Evolutionary conservation across 768 basidiomycete species (phyloP).

Genomic region (Suillus bovinus): DNA sequence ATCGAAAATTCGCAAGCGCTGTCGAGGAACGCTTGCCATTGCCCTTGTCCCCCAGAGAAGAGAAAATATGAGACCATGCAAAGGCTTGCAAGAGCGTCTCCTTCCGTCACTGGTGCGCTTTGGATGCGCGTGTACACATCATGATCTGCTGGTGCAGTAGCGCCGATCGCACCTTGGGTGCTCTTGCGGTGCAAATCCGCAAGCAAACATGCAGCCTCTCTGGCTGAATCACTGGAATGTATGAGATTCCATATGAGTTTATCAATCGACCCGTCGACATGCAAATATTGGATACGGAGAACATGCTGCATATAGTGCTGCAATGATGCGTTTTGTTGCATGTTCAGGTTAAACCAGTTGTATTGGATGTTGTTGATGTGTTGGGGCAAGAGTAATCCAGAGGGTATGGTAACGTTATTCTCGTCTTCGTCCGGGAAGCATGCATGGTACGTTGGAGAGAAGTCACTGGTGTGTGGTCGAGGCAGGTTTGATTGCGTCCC

Average conservation of each 20-base stretch:
- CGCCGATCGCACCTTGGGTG: conserved; percentile 23
- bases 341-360: conserved; percentile 16
- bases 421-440: conserved; percentile 18
- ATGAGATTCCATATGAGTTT: conserved; percentile 53
- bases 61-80: conserved; percentile 77
- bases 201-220: conserved; percentile 62
- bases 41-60: conserved; percentile 73
- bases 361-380: conserved; percentile 6
- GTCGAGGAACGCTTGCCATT: conserved; percentile 67
- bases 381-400: conserved; percentile 18
- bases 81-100: conserved; percentile 78
- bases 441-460: conserved; percentile 23
- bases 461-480: conserved; percentile 30
- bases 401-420: conserved; percentile 19
- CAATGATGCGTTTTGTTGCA: conserved; percentile 23
- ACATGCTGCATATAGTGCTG: conserved; percentile 62
- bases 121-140: conserved; percentile 28
- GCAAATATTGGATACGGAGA: conserved; percentile 66
- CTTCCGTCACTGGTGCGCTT: conserved; percentile 40
- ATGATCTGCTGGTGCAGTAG: conserved; percentile 25
- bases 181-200: conserved; percentile 52
- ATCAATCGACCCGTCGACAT: conserved; percentile 52
- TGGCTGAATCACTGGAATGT: conserved; percentile 44
- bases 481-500: conserved; percentile 37
- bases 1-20: conserved; percentile 60